Evolutionary conservation across 441 rosid species (phyloP), one percentile per base, ranked within the genome.

Genomic region (Erodium texanum): DNA sequence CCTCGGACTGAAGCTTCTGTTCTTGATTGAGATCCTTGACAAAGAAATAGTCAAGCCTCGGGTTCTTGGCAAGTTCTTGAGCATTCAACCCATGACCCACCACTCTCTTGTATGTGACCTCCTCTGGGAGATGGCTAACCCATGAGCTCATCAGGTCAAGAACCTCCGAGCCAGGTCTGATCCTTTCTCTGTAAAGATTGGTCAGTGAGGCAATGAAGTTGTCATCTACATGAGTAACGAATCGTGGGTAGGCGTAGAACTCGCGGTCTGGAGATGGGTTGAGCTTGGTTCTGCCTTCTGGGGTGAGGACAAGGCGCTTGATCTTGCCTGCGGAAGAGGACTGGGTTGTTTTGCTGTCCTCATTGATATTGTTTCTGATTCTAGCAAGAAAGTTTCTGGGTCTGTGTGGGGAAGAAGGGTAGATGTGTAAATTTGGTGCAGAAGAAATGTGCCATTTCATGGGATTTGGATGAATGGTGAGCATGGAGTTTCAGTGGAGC

Each of bases 31-130:
- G 87, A 79, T 93, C 97, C 86, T 90, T 85, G 64, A 85, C 87
- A 19, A 85, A 75, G 76, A 85, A 87, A 48, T 82, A 82, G 54
- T 85, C 88, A 62, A 87, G 70, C 61, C 80, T 69, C 22, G 80
- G 79, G 36, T 85, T 87, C 81, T 75, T 87, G 12, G 91, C 84
- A 50, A 93, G 96, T 75, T 93, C 98, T 64, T 81, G 94, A 14
- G 92, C 92, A 56, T 93, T 93, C 38, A 93, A 91, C 52, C 98
- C 96, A 71, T 93, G 97, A 0, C 98, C 97, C 48, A 87, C 92
- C 45, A 90, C 89, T 82, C 86, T 88, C 70, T 78, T 81, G 83
- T 78, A 85, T 73, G 7, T 68, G 0, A 83, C 86, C 70, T 90
- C 88, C 58, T 70, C 68, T 3, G 98, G 97, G n/a, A 90, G 78